These are phyloP conservation scores for Capsicum baccatum DNA, from an alignment of 257 asterid species.

Conservation along the genomic window DNA sequence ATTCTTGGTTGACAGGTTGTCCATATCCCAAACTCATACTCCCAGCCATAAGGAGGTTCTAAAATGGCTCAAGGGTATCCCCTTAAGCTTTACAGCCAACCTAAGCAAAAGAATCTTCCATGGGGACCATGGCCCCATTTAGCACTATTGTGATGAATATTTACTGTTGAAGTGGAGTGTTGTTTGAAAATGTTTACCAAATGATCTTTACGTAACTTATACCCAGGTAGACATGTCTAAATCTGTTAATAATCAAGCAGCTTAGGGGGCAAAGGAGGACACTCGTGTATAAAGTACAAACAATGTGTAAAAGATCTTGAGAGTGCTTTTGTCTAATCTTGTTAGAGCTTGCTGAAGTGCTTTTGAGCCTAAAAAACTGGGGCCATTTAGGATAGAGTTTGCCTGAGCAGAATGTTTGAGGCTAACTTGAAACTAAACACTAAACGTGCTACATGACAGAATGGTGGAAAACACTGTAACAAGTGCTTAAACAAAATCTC, in stretches of 20 bases:
- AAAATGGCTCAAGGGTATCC: neutral
- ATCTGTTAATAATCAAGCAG: neutral
- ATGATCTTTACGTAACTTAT: neutral
- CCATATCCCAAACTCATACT: neutral
- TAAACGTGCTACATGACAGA: neutral
- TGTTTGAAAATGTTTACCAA: neutral
- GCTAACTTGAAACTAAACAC: neutral
- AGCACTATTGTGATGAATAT: neutral
- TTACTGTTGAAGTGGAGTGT: neutral
- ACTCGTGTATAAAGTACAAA: neutral
- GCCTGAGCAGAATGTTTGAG: neutral
- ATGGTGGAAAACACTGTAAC: neutral
- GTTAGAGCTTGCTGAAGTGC: neutral
- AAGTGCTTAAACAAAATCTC: no score
- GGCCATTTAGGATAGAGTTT: neutral
- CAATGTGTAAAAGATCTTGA: neutral
- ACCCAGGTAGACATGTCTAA: neutral
- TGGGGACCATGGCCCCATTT: neutral
- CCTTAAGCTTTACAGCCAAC: neutral
- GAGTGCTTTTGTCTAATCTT: neutral
- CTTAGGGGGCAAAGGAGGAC: neutral
- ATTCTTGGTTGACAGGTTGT: neutral
- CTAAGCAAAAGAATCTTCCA: neutral
- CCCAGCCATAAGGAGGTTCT: neutral
- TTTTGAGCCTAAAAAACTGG: neutral